Evolutionary conservation across 75 land plant genomes (phyloP).

Genomic region (Selaginella moellendorffii): DNA sequence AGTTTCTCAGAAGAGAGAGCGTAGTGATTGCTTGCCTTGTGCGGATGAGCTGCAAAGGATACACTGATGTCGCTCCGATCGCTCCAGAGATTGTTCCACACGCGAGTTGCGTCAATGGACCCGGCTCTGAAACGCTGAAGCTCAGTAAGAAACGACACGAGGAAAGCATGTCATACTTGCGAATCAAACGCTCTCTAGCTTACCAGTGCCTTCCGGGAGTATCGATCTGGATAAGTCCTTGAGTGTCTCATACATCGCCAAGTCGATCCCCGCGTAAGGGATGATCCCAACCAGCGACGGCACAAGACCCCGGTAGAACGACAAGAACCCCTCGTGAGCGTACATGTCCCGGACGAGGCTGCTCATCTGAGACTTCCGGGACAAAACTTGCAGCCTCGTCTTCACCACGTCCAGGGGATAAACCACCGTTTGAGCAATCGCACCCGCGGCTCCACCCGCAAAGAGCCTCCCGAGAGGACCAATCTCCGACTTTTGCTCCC

Average conservation of each 20-base stretch:
- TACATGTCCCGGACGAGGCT: conserved; percentile 49
- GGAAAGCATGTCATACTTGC: too few species aligned
- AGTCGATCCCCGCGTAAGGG: conserved; percentile 90
- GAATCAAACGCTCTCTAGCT: conserved; percentile 12
- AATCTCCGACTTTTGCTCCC: conserved; percentile 41
- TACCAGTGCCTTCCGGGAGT: conserved; percentile 57
- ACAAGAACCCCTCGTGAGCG: conserved; percentile 57
- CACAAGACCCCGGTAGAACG: conserved; percentile 60
- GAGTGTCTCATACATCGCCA: conserved; percentile 74
- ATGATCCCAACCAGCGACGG: conserved; percentile 80
- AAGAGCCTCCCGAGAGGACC: conserved; percentile 55
- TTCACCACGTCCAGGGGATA: conserved; percentile 89
- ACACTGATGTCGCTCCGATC: conserved; percentile 89
- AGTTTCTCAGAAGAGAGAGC: conserved; percentile 14
- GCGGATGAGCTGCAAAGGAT: conserved; percentile 75
- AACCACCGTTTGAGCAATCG: conserved; percentile 71
- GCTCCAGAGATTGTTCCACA: conserved; percentile 85
- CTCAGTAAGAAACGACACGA: conserved; percentile 7
- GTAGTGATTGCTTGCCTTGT: too few species aligned
- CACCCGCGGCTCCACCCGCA: conserved; percentile 80
- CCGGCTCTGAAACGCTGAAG: conserved; percentile 42
- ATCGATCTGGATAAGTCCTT: conserved; percentile 51
- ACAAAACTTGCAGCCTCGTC: conserved; percentile 58
- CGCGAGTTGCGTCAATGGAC: conserved; percentile 57
- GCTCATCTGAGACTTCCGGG: conserved; percentile 39